Percentiles rank a stretch among this genome's conserved stretches.
phyloP scores from a whole-genome alignment of 148 eudicot species.

The Fagopyrum tataricum region DNA sequence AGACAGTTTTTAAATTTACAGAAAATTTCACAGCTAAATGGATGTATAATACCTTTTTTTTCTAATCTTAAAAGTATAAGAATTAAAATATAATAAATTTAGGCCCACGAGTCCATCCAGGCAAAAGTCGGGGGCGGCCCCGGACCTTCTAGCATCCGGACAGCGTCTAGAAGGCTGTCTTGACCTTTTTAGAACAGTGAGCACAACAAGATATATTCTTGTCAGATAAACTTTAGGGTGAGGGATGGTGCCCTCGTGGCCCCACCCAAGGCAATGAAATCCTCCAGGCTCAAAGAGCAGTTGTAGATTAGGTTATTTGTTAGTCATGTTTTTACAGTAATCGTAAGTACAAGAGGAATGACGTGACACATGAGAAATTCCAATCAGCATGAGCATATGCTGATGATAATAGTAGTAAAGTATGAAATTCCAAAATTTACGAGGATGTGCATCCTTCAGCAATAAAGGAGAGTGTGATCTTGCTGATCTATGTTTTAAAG shows the following conservation, averaged over 20 bases:
- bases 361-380: background rate
- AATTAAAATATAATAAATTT: too few relatives aligned
- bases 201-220: background rate
- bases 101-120: too few relatives aligned
- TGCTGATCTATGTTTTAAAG: slow-evolving; percentile 4
- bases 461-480: background rate
- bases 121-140: too few relatives aligned
- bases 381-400: background rate
- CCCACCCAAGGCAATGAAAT: background rate
- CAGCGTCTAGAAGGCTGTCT: too few relatives aligned
- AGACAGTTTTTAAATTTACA: too few relatives aligned
- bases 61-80: too few relatives aligned
- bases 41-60: too few relatives aligned
- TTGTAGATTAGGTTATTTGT: background rate
- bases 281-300: background rate
- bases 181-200: too few relatives aligned
- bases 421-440: background rate
- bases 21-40: too few relatives aligned
- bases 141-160: too few relatives aligned
- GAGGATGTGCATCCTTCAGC: background rate
- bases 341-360: background rate
- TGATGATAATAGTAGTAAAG: background rate
- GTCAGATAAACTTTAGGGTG: background rate
- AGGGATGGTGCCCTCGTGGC: too few relatives aligned
- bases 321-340: background rate